phyloP scores from a whole-genome alignment of 139 green algal species.

The Tetradesmus lagerheimii region DNA sequence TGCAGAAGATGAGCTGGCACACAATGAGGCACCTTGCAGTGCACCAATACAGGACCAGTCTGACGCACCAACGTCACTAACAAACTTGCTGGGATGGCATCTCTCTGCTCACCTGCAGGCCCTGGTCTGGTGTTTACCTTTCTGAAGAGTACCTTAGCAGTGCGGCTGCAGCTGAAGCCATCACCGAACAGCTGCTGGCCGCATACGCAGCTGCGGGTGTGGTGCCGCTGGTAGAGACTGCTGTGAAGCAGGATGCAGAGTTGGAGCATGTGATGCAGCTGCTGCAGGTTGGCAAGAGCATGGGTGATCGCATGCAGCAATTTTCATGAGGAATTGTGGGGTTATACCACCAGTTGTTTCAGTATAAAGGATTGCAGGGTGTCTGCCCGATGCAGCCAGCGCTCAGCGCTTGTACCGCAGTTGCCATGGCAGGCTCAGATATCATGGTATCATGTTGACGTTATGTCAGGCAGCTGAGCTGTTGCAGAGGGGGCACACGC shows the following conservation, averaged over 20 bases:
- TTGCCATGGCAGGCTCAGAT: too few relatives aligned
- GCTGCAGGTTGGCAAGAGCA: background rate
- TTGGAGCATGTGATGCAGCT: constrained; percentile 36
- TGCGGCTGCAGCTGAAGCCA: constrained; percentile 54
- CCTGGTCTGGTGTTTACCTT: constrained; percentile 71
- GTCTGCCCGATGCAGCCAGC: background rate
- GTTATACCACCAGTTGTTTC: background rate
- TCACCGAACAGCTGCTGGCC: constrained; percentile 54
- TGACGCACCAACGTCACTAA: too few relatives aligned
- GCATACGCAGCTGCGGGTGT: constrained; percentile 52
- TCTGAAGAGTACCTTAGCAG: constrained; percentile 62
- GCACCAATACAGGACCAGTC: too few relatives aligned
- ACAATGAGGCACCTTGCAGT: too few relatives aligned
- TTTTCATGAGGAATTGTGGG: background rate
- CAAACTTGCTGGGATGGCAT: background rate
- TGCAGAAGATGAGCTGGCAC: too few relatives aligned
- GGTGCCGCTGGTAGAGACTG: constrained; percentile 61
- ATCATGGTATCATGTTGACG: too few relatives aligned
- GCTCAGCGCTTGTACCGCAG: too few relatives aligned
- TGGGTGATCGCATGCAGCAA: background rate
- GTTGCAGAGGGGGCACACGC: too few relatives aligned
- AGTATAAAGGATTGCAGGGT: too few relatives aligned
- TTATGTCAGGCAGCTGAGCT: too few relatives aligned
- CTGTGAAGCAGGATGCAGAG: constrained; percentile 41
- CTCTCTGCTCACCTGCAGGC: constrained; percentile 26